Percentiles rank a stretch among this genome's conserved stretches.
phyloP scores from a whole-genome alignment of 768 basidiomycete genomes.

The Serendipita indica region DNA sequence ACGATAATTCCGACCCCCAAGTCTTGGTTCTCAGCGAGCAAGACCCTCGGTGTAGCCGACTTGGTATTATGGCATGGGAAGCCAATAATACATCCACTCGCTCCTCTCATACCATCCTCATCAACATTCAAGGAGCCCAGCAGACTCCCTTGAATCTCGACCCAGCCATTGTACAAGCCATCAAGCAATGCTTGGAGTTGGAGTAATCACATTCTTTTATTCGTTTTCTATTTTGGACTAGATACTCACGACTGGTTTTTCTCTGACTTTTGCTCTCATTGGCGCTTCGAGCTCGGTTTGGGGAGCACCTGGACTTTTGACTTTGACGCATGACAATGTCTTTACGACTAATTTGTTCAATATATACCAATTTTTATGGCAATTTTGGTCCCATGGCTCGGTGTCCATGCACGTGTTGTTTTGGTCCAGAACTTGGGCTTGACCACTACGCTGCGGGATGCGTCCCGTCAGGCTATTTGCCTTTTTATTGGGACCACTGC shows the following conservation, averaged over 20 bases:
- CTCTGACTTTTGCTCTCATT: no score
- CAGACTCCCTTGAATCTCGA: background rate
- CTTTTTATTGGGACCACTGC: background rate
- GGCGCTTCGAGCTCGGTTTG: no score
- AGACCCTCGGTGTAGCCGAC: background rate
- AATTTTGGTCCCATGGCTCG: no score
- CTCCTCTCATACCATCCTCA: background rate
- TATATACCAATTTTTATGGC: no score
- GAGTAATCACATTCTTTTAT: background rate
- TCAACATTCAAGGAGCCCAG: background rate
- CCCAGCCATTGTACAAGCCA: background rate
- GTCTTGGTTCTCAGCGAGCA: background rate
- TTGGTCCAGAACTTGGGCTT: background rate
- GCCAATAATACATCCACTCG: background rate
- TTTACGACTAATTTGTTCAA: no score
- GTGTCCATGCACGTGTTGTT: no score
- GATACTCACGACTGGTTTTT: no score
- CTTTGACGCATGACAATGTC: no score
- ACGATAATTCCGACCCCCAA: background rate
- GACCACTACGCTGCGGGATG: background rate
- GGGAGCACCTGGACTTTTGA: no score
- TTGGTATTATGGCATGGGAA: background rate
- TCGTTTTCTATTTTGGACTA: background rate
- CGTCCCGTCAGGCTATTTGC: constrained; percentile 7
- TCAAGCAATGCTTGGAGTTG: background rate